These are phyloP conservation scores for Raffaelea albimanens DNA, from an alignment of 2,329 filamentous ascomycete genomes.

Conservation along the genomic window DNA sequence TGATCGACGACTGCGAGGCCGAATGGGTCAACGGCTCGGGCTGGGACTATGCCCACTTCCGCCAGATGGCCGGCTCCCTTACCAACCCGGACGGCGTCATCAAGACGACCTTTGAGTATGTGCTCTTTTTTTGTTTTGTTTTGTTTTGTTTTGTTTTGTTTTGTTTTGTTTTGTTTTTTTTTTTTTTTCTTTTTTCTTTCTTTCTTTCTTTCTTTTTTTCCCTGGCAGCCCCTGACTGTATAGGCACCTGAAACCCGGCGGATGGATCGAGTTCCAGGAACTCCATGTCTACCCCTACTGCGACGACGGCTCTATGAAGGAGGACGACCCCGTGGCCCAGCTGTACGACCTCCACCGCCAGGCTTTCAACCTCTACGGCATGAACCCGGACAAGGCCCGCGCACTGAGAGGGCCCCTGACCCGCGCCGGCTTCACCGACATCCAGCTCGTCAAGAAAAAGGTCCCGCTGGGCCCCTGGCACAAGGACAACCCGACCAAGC, in stretches of 20 bases:
- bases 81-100: constrained; percentile 40
- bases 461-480: constrained; percentile 35
- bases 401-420: constrained; percentile 23
- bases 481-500: constrained; percentile 29
- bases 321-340: constrained; percentile 25
- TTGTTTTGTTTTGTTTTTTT: neutral
- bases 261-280: constrained; percentile 41
- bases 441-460: constrained; percentile 28
- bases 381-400: constrained; percentile 22
- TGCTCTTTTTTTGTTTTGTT: neutral
- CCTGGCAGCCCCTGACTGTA: no score
- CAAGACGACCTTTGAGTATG: constrained; percentile 24
- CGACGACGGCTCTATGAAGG: constrained; percentile 31
- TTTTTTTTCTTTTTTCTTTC: neutral
- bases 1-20: constrained; percentile 53
- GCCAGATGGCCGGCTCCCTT: constrained; percentile 39
- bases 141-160: no score
- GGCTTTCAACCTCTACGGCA: constrained; percentile 23
- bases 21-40: constrained; percentile 32
- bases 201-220: neutral
- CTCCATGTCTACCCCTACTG: constrained; percentile 28
- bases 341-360: constrained; percentile 17
- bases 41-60: constrained; percentile 46
- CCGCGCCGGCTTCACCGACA: constrained; percentile 29
- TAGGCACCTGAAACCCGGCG: constrained; percentile 31